A percentile compares a stretch with the other conserved stretches of the same genome.
These are phyloP conservation scores for Penicillium arizonense DNA, from an alignment of 495 filamentous ascomycete species.

Conservation along the genomic window DNA sequence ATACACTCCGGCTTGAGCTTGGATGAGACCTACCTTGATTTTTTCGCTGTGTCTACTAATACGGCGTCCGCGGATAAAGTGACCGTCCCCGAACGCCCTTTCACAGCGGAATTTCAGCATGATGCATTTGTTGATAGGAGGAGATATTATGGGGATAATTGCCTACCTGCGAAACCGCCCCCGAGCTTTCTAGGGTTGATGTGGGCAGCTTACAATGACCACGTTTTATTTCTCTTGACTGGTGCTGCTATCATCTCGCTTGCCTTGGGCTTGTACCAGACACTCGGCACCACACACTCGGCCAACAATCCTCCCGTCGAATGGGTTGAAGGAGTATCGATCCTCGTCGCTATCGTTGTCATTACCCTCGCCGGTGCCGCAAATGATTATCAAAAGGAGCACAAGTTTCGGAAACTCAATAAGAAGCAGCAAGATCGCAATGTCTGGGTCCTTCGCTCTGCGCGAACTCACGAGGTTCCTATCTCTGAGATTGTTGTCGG, in stretches of 20 bases:
- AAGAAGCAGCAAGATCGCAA: slow-evolving; percentile 59
- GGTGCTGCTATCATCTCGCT: slow-evolving; percentile 71
- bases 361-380: slow-evolving; percentile 61
- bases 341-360: slow-evolving; percentile 65
- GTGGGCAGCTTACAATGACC: slow-evolving; percentile 73
- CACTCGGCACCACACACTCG: slow-evolving; percentile 29
- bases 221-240: slow-evolving; percentile 67
- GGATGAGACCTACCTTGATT: slow-evolving; percentile 4
- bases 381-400: slow-evolving; percentile 68
- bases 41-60: background rate
- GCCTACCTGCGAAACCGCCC: background rate
- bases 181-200: slow-evolving; percentile 39
- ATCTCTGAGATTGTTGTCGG: slow-evolving; percentile 73
- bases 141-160: slow-evolving; percentile 3
- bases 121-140: slow-evolving; percentile 1
- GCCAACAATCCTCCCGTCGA: slow-evolving; percentile 48
- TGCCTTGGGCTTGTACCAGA: slow-evolving; percentile 63
- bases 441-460: slow-evolving; percentile 68
- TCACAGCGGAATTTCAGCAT: background rate
- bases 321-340: slow-evolving; percentile 70
- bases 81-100: background rate
- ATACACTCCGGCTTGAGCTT: slow-evolving; percentile 4
- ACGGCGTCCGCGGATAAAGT: background rate
- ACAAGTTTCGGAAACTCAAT: slow-evolving; percentile 57
- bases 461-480: slow-evolving; percentile 62